phyloP scores from a whole-genome alignment of 2,329 filamentous ascomycete species.

The Arthroderma sp. region DNA sequence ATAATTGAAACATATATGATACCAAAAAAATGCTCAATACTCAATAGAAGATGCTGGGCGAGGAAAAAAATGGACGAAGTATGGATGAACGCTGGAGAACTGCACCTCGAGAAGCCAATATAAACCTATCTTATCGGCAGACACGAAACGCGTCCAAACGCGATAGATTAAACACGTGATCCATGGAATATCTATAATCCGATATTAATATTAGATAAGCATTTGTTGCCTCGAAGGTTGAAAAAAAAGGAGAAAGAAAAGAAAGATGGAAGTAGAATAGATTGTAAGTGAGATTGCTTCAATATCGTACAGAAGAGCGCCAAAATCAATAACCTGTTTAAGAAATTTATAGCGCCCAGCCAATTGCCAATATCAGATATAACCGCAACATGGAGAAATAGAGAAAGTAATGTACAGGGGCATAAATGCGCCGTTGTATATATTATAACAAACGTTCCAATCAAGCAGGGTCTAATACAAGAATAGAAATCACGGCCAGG shows the following conservation, averaged over 20 bases:
- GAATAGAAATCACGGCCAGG: neutral
- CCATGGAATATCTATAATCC: neutral
- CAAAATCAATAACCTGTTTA: neutral
- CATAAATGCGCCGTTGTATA: neutral
- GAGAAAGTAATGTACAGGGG: neutral
- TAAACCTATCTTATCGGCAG: neutral
- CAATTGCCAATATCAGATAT: neutral
- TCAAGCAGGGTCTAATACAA: neutral
- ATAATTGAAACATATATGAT: neutral
- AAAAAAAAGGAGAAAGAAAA: neutral
- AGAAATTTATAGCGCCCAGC: neutral
- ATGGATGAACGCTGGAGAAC: neutral
- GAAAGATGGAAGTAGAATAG: neutral
- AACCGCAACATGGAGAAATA: neutral
- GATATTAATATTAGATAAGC: neutral
- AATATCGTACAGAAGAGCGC: neutral
- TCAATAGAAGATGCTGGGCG: neutral
- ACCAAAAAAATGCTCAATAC: neutral
- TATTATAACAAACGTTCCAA: neutral
- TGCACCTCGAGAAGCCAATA: neutral
- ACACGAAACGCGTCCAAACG: slow-evolving; percentile 1
- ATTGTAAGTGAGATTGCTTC: neutral
- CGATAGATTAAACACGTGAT: neutral
- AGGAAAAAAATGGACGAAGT: neutral
- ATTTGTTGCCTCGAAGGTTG: neutral